Evolutionary conservation across 2,329 filamentous ascomycete genomes (phyloP).

Genomic region (Fusarium sp.): DNA sequence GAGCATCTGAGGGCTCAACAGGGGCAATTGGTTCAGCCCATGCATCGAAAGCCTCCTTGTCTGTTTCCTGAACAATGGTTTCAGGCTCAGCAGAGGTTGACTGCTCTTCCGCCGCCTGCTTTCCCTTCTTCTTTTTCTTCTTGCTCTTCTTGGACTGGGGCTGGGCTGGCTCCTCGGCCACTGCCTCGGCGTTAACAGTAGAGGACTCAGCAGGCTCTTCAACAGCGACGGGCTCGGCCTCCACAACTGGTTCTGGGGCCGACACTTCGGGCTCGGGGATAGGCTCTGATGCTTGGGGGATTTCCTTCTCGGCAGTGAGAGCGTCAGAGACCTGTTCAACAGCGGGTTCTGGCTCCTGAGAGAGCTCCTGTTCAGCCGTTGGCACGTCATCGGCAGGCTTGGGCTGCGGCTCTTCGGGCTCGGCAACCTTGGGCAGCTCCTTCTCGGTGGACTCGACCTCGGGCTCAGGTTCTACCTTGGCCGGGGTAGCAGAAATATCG

Average conservation of each 20-base stretch:
- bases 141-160: slow-evolving; percentile 35
- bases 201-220: slow-evolving; percentile 28
- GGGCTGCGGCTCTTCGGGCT: slow-evolving; percentile 1
- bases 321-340: slow-evolving; percentile 2
- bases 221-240: neutral
- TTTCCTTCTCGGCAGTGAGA: neutral
- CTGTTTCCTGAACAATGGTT: slow-evolving; percentile 5
- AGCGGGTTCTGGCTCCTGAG: neutral
- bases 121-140: slow-evolving; percentile 43
- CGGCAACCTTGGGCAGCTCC: neutral
- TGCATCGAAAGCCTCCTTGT: slow-evolving; percentile 31
- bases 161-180: slow-evolving; percentile 2
- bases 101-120: slow-evolving; percentile 22
- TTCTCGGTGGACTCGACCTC: neutral
- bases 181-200: slow-evolving; percentile 1
- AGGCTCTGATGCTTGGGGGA: neutral
- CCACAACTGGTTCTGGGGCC: slow-evolving; percentile 1
- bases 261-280: slow-evolving; percentile 8
- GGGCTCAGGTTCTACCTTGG: slow-evolving; percentile 1
- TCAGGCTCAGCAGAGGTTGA: neutral
- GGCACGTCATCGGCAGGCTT: neutral
- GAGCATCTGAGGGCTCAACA: neutral
- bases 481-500: neutral
- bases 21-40: slow-evolving; percentile 21
- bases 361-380: neutral